A percentile compares a stretch with the other conserved stretches of the same genome.
Evolutionary conservation across 1,139 yeast genomes (phyloP).

Genomic region (Scheffersomyces segobiensis): DNA sequence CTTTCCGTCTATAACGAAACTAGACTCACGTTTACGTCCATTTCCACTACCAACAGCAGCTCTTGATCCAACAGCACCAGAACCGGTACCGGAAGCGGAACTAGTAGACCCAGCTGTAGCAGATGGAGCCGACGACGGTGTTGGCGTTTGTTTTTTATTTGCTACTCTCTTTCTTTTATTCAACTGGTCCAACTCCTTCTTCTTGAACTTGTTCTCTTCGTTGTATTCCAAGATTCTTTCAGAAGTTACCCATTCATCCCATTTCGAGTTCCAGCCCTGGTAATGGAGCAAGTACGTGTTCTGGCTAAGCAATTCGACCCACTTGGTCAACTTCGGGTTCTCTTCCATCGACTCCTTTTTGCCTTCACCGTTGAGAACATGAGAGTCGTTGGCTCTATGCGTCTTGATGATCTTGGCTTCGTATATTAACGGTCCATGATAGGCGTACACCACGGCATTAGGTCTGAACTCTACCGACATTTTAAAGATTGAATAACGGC

Average conservation of each 20-base stretch:
- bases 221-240: conserved; percentile 69
- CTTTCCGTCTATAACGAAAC: conserved; percentile 1
- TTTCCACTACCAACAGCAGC: background rate
- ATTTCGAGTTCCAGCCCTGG: conserved; percentile 91
- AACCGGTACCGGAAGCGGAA: conserved; percentile 3
- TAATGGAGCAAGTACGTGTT: conserved; percentile 76
- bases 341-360: conserved; percentile 28
- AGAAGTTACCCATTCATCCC: conserved; percentile 95
- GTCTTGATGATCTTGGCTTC: conserved; percentile 78
- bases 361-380: conserved; percentile 44
- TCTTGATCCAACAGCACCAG: conserved; percentile 4
- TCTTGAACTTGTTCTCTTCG: conserved; percentile 66
- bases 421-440: conserved; percentile 87
- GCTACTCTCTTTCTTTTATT: conserved; percentile 17
- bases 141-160: background rate
- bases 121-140: conserved; percentile 1
- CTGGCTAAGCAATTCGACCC: conserved; percentile 31
- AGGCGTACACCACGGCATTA: conserved; percentile 67
- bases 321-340: conserved; percentile 32
- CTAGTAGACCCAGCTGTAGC: conserved; percentile 4
- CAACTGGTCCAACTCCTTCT: conserved; percentile 58
- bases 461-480: conserved; percentile 17
- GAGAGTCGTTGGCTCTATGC: conserved; percentile 54
- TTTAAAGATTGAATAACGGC: background rate
- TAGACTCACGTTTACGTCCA: background rate